These are phyloP conservation scores for Trichosporon asahii DNA, from an alignment of 1,284 basidiomycete genomes.

Conservation along the genomic window DNA sequence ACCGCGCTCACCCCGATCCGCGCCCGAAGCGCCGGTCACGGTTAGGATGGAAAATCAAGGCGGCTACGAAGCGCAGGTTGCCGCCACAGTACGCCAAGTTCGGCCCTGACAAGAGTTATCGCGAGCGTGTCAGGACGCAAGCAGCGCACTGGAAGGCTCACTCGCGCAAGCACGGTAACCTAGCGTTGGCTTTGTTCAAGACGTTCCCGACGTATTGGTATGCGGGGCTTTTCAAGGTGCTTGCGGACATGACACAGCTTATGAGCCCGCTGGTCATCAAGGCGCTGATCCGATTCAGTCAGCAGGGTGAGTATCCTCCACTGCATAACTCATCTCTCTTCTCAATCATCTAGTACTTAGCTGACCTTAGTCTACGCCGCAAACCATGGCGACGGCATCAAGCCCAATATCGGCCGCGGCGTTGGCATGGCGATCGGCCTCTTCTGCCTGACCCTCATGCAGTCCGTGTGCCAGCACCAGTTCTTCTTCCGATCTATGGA, in stretches of 20 bases:
- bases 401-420: conserved; percentile 62
- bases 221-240: conserved; percentile 57
- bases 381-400: conserved; percentile 30
- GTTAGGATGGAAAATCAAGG: conserved; percentile 55
- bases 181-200: conserved; percentile 69
- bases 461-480: conserved; percentile 64
- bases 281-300: conserved; percentile 66
- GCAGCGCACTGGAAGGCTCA: conserved; percentile 32
- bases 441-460: conserved; percentile 61
- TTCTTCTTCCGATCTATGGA: conserved; percentile 76
- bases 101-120: conserved; percentile 20
- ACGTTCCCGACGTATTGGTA: conserved; percentile 69
- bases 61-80: conserved; percentile 35
- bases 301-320: conserved; percentile 53
- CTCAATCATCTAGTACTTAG: conserved; percentile 23
- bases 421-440: conserved; percentile 69
- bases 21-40: conserved; percentile 54
- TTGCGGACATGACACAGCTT: conserved; percentile 56
- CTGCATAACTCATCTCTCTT: no score
- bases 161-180: conserved; percentile 54
- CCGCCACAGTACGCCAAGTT: conserved; percentile 21
- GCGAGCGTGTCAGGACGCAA: neutral
- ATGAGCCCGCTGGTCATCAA: conserved; percentile 66
- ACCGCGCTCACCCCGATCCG: conserved; percentile 28
- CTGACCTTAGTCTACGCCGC: conserved; percentile 38